Base-by-base conservation (phyloP, 805 yeast species). In the Suhomyces faveliae region DNA sequence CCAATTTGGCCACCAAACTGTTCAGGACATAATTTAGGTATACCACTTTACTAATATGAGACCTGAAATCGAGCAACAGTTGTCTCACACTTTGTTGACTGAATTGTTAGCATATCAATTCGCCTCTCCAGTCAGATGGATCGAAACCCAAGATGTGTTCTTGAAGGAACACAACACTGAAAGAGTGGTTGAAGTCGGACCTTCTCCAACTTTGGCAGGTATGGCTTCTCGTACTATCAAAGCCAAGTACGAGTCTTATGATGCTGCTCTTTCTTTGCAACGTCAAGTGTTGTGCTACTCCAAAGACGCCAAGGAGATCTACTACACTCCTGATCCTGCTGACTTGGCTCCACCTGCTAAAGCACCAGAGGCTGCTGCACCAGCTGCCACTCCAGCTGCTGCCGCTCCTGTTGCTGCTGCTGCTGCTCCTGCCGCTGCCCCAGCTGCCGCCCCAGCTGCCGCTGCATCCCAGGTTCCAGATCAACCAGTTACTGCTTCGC, bases 81-180 rank as follows among this genome's bases (percentile, higher is more conserved):
- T 94, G 57, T 96, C 99, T 58, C 98, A 94, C 68, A 85, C 88
- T 57, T 78, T 94, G 56, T 79, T 94, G 67, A 90, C 97, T 22
- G 99, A 94, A 79, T 83, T 94, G 60, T 80, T 94, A 74, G 98
- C 99, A 46, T 94, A 91, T 75, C 99, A 94, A 73, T 94, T 94
- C 64, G 99, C 99, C 43, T 91, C 97, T 53, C 99, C 99, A 42
- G 99, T 94, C 56, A 85, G 98, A 80, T 94, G 99, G 98, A 94
- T 95, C 69, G 99, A 95, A 70, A 94, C 99, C 53, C 99, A 94
- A 74, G 99, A 94, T 76, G 98, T 94, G 50, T 87, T 94, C 67
- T 81, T 94, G 67, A 87, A 88, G 68, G 94, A 90, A 60, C 86
- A 83, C 81, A 90, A 92, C 73, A 87, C 97, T 52, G 99, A 95